Conservation (phyloP, 768 basidiomycete genomes). For the Lactifluus piperatus region DNA sequence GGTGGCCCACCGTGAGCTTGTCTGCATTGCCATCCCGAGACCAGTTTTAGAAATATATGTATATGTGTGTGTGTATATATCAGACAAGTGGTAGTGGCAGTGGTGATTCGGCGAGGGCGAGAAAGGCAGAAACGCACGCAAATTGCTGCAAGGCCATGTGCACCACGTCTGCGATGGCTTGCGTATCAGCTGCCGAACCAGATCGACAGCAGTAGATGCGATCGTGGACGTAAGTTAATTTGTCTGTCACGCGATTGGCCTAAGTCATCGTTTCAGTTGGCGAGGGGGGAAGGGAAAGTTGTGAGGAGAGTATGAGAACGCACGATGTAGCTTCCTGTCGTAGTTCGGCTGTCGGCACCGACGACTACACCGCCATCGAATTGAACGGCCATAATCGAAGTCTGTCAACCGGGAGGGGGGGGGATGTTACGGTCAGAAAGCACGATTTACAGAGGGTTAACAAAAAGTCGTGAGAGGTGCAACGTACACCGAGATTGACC, state of each 20-base stretch:
- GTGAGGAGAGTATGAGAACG: conserved; percentile 22
- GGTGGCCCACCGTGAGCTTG: conserved; percentile 51
- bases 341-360: conserved; percentile 95
- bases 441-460: background rate
- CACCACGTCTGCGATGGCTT: conserved; percentile 88
- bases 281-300: background rate
- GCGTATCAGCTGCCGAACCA: conserved; percentile 96
- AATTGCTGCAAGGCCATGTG: conserved; percentile 75
- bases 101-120: background rate
- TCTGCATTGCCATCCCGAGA: conserved; percentile 26
- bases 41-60: background rate
- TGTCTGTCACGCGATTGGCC: conserved; percentile 99
- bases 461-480: background rate
- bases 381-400: conserved; percentile 98
- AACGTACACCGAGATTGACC: conserved; percentile 89
- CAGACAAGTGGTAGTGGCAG: too few species aligned
- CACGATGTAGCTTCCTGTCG: conserved; percentile 94
- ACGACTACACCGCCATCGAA: conserved; percentile 93
- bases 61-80: too few species aligned
- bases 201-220: conserved; percentile 99
- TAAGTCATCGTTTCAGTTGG: conserved; percentile 25
- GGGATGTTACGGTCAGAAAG: background rate
- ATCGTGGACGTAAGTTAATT: conserved; percentile 93
- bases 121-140: conserved; percentile 39
- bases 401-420: conserved; percentile 41